Conservation (phyloP, 2,329 filamentous ascomycete genomes). For the Pezicula neosporulosa region DNA sequence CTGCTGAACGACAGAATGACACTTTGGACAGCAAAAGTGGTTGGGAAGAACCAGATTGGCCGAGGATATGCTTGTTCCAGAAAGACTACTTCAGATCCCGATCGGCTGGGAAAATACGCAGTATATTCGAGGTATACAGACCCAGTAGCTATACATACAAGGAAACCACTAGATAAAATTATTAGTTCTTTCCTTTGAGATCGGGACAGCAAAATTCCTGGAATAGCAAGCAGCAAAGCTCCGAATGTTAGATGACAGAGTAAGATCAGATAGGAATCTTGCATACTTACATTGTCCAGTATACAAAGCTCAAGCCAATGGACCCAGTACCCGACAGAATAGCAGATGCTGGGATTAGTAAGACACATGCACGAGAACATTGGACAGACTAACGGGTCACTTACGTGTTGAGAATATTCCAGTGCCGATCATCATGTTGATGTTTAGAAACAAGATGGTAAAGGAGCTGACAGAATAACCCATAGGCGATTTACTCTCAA, state of each 20-base stretch:
- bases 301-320: slow-evolving; percentile 56
- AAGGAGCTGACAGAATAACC: slow-evolving; percentile 53
- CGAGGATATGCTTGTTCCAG: slow-evolving; percentile 63
- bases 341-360: slow-evolving; percentile 30
- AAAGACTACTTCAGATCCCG: slow-evolving; percentile 62
- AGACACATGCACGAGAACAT: slow-evolving; percentile 38
- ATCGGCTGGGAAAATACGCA: slow-evolving; percentile 61
- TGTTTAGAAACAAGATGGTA: slow-evolving; percentile 54
- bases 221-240: neutral
- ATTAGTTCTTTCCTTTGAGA: neutral
- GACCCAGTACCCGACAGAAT: slow-evolving; percentile 51
- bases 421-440: slow-evolving; percentile 59
- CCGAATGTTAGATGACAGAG: neutral
- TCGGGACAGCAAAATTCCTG: neutral
- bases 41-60: slow-evolving; percentile 59
- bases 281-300: slow-evolving; percentile 51
- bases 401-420: slow-evolving; percentile 61
- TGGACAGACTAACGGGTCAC: slow-evolving; percentile 17
- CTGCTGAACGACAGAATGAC: slow-evolving; percentile 62
- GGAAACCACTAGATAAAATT: slow-evolving; percentile 40
- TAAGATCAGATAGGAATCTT: neutral
- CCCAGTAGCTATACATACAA: slow-evolving; percentile 51
- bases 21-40: slow-evolving; percentile 58
- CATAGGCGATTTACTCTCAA: slow-evolving; percentile 52
- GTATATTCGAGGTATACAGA: slow-evolving; percentile 59